A percentile compares a stretch with the other conserved stretches of the same genome.
phyloP scores from a whole-genome alignment of 495 filamentous ascomycete genomes.

The Hyaloscypha variabilis region DNA sequence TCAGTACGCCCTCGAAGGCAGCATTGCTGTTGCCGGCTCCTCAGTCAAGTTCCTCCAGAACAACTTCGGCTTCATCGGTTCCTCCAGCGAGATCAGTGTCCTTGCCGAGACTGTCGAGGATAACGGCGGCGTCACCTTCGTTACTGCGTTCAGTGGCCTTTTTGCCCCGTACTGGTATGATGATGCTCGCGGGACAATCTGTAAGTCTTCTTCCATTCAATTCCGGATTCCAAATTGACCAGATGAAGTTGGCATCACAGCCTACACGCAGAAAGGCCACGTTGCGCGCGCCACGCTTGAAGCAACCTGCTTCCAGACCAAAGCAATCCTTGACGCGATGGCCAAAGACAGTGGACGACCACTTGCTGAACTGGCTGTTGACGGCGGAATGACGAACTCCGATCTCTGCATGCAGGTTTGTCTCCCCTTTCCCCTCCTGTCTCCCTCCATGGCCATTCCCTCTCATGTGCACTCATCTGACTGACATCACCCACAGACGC shows the following conservation, averaged over 20 bases:
- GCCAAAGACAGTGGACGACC: slow-evolving; percentile 81
- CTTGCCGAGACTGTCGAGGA: slow-evolving; percentile 79
- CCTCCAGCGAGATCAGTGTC: slow-evolving; percentile 77
- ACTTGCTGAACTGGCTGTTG: slow-evolving; percentile 77
- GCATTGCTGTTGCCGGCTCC: slow-evolving; percentile 86
- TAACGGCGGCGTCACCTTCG: slow-evolving; percentile 88
- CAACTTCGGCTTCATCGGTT: slow-evolving; percentile 80
- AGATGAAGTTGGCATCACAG: slow-evolving; percentile 72
- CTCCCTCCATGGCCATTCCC: not conserved
- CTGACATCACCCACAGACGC: slow-evolving; percentile 57
- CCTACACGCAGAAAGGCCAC: slow-evolving; percentile 85
- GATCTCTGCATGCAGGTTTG: slow-evolving; percentile 80
- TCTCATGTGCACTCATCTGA: not conserved
- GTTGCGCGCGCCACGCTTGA: slow-evolving; percentile 93
- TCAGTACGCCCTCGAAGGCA: slow-evolving; percentile 89
- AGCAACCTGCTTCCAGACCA: slow-evolving; percentile 92
- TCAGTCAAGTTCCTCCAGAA: slow-evolving; percentile 88
- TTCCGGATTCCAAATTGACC: not conserved
- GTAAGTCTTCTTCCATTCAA: slow-evolving; percentile 15
- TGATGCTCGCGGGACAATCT: slow-evolving; percentile 82
- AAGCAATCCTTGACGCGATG: slow-evolving; percentile 94
- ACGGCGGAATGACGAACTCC: slow-evolving; percentile 92
- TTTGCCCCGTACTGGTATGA: slow-evolving; percentile 99
- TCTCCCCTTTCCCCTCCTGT: not conserved
- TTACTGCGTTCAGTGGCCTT: slow-evolving; percentile 94